Conservation (phyloP, 345 rosid genomes). For the Rubroshorea leprosula region DNA sequence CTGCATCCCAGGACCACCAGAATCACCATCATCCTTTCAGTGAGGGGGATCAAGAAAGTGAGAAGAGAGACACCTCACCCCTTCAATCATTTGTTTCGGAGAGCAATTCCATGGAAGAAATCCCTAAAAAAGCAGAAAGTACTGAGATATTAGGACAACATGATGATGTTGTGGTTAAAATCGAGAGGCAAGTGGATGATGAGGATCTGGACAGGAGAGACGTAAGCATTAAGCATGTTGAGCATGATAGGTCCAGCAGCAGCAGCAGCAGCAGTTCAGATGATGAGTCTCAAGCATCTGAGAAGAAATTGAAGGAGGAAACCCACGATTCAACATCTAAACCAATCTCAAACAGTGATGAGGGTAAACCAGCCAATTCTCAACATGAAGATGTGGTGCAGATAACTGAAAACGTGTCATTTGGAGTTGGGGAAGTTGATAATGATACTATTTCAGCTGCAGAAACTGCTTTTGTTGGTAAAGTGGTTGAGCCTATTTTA, state of each 20-base stretch:
- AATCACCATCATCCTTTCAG: constrained; percentile 28
- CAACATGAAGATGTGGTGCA: constrained; percentile 26
- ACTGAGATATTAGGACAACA: constrained; percentile 14
- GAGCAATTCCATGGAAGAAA: constrained; percentile 24
- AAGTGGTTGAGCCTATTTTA: constrained; percentile 21
- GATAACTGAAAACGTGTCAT: constrained; percentile 27
- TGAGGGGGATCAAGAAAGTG: constrained; percentile 34
- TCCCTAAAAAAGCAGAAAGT: constrained; percentile 19
- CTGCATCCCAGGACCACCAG: constrained; percentile 45
- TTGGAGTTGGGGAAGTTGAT: constrained; percentile 20
- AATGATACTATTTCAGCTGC: constrained; percentile 25
- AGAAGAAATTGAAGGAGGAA: constrained; percentile 32
- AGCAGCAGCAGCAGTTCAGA: constrained; percentile 40
- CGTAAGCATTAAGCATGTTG: constrained; percentile 26
- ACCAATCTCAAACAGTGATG: constrained; percentile 8
- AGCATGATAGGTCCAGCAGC: constrained; percentile 42
- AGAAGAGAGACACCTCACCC: constrained; percentile 26
- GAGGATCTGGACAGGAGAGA: constrained; percentile 32
- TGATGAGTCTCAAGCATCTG: constrained; percentile 40
- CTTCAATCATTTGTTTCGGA: constrained; percentile 23
- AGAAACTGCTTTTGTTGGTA: constrained; percentile 25
- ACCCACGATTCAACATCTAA: constrained; percentile 16
- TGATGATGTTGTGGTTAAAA: constrained; percentile 21
- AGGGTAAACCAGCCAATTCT: constrained; percentile 20
- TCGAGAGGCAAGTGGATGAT: constrained; percentile 28